Conservation (phyloP, 352 stramenopile species). For the Globisporangium paroecandrum region DNA sequence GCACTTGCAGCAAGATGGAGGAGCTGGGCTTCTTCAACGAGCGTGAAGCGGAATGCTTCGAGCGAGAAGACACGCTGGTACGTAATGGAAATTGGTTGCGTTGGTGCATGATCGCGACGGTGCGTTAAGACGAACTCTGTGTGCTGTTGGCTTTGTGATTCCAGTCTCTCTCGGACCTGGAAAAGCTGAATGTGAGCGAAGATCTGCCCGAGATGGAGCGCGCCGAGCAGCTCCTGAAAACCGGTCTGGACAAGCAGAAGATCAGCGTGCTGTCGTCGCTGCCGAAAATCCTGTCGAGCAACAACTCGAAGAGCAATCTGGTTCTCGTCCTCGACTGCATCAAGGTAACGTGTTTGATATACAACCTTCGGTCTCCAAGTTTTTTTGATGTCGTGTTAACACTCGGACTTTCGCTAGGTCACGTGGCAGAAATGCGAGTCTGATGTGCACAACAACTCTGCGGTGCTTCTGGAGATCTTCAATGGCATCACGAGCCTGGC, state of each 20-base stretch:
- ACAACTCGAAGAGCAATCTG: constrained; percentile 74
- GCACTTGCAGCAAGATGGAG: constrained; percentile 49
- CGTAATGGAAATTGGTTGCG: not conserved
- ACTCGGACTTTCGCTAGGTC: constrained; percentile 22
- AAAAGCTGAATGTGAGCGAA: constrained; percentile 85
- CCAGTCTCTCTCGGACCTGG: constrained; percentile 75
- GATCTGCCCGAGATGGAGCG: constrained; percentile 81
- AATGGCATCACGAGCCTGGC: constrained; percentile 51
- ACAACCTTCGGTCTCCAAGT: not conserved
- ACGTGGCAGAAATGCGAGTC: constrained; percentile 71
- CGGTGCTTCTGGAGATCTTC: constrained; percentile 61
- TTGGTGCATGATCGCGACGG: too few relatives aligned
- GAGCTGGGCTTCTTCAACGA: constrained; percentile 82
- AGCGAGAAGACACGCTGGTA: constrained; percentile 76
- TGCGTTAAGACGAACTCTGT: not conserved
- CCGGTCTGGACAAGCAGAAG: constrained; percentile 75
- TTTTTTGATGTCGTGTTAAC: not conserved
- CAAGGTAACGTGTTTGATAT: constrained; percentile 63
- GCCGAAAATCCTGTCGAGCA: constrained; percentile 66
- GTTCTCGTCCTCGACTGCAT: constrained; percentile 62
- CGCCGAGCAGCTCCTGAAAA: constrained; percentile 72
- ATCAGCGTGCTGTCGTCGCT: constrained; percentile 70
- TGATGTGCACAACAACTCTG: constrained; percentile 37
- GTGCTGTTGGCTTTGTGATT: not conserved
- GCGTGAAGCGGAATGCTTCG: constrained; percentile 80